These are phyloP conservation scores for Fistulinella staudtii DNA, from an alignment of 1,284 basidiomycete species.

Conservation along the genomic window DNA sequence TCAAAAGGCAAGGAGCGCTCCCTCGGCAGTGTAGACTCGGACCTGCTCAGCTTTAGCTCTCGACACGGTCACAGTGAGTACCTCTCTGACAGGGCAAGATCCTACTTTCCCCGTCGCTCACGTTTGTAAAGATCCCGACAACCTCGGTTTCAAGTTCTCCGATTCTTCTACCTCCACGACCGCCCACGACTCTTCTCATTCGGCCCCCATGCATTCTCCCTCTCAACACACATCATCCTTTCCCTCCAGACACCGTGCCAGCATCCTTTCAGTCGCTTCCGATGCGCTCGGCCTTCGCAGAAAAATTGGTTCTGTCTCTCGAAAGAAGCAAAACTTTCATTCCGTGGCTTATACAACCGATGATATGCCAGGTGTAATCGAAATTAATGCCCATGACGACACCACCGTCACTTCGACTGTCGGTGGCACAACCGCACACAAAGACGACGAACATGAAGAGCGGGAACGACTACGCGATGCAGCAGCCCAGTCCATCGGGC, in stretches of 20 bases:
- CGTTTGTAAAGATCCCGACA: slow-evolving; percentile 16
- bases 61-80: slow-evolving; percentile 14
- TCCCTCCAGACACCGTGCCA: slow-evolving; percentile 36
- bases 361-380: slow-evolving; percentile 64
- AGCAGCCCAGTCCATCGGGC: slow-evolving; percentile 70
- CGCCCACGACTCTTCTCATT: slow-evolving; percentile 8
- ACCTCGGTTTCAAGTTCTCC: slow-evolving; percentile 10
- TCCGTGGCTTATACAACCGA: slow-evolving; percentile 27
- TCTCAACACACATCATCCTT: slow-evolving; percentile 7
- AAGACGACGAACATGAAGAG: slow-evolving; percentile 64
- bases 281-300: slow-evolving; percentile 49
- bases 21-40: slow-evolving; percentile 4
- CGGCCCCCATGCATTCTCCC: too few relatives aligned
- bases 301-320: slow-evolving; percentile 40
- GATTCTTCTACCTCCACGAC: slow-evolving; percentile 18
- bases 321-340: slow-evolving; percentile 38
- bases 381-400: slow-evolving; percentile 52
- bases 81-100: too few relatives aligned
- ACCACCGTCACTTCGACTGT: slow-evolving; percentile 26
- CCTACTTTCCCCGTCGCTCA: slow-evolving; percentile 9
- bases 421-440: slow-evolving; percentile 15
- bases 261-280: slow-evolving; percentile 54
- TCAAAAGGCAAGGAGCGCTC: slow-evolving; percentile 18
- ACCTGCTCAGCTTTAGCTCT: slow-evolving; percentile 2
- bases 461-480: slow-evolving; percentile 66